Percentiles rank a stretch among this genome's conserved stretches.
These are phyloP conservation scores for Penicillium hesseltinei DNA, from an alignment of 2,329 filamentous ascomycete genomes.

Conservation along the genomic window DNA sequence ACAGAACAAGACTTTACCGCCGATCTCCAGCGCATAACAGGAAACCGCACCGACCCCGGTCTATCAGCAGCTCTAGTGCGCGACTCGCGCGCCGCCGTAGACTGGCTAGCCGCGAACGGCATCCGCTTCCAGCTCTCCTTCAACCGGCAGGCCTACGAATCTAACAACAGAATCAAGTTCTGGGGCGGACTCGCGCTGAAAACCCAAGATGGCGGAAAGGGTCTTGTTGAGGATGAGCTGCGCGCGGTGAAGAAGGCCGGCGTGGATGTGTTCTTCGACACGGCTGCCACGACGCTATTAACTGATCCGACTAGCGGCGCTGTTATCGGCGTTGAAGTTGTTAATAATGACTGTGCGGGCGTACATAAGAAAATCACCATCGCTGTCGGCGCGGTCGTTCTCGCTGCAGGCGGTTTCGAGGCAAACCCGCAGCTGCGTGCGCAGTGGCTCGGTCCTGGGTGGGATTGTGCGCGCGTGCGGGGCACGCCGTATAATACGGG, in stretches of 20 bases:
- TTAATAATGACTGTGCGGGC: neutral
- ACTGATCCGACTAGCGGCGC: neutral
- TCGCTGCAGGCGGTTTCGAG: slow-evolving; percentile 62
- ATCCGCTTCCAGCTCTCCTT: slow-evolving; percentile 61
- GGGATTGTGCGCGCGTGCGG: slow-evolving; percentile 62
- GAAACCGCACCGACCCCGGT: slow-evolving; percentile 51
- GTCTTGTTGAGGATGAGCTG: slow-evolving; percentile 53
- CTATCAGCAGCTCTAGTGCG: slow-evolving; percentile 52
- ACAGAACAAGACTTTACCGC: slow-evolving; percentile 52
- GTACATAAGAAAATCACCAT: slow-evolving; percentile 15
- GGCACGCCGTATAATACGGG: slow-evolving; percentile 66
- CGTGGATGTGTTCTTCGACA: slow-evolving; percentile 47
- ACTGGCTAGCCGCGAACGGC: slow-evolving; percentile 57
- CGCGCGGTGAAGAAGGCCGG: slow-evolving; percentile 45
- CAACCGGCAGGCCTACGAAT: slow-evolving; percentile 64
- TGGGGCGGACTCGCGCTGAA: slow-evolving; percentile 66
- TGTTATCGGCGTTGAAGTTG: slow-evolving; percentile 19
- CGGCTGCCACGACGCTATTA: neutral
- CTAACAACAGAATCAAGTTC: slow-evolving; percentile 61
- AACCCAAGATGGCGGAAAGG: slow-evolving; percentile 60
- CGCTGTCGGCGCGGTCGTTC: slow-evolving; percentile 24
- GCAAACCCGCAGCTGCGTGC: slow-evolving; percentile 57
- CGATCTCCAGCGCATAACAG: slow-evolving; percentile 59
- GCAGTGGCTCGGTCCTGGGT: slow-evolving; percentile 57
- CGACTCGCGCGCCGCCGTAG: slow-evolving; percentile 52